Conservation (phyloP, 108 stramenopile genomes). For the Pseudonitzschia pungens region DNA sequence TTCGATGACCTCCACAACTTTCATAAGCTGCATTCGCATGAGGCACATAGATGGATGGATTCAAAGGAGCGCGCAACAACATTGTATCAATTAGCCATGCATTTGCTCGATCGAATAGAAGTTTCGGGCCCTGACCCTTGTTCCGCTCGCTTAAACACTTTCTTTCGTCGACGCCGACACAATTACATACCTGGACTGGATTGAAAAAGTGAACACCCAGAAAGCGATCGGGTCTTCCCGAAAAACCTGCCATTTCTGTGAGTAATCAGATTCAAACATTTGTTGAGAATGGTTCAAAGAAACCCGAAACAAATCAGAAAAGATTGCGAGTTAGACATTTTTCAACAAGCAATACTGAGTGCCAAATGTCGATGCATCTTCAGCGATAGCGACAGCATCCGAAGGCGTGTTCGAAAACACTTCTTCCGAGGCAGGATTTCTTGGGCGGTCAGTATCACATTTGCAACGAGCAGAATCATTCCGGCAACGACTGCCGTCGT, state of each 20-base stretch:
- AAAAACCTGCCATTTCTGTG: conserved; percentile 87
- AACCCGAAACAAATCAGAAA: not conserved
- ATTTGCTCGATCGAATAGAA: not conserved
- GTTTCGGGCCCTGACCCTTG: not conserved
- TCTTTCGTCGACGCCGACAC: not conserved
- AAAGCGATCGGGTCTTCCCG: conserved; percentile 88
- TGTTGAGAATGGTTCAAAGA: not conserved
- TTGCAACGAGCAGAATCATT: no score
- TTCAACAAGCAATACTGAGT: no score
- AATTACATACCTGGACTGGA: conserved; percentile 68
- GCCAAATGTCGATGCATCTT: no score
- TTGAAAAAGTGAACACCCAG: conserved; percentile 99
- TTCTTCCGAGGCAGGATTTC: no score
- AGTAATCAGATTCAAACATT: no score
- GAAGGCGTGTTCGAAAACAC: no score
- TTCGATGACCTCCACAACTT: conserved; percentile 95
- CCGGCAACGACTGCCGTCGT: no score
- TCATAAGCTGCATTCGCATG: conserved; percentile 75
- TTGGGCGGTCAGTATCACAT: no score
- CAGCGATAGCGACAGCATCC: no score
- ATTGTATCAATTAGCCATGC: not conserved
- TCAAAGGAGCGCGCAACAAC: not conserved
- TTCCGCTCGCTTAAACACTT: not conserved
- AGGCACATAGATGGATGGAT: not conserved
- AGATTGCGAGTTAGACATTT: no score